These are phyloP conservation scores for Rubia yunnanensis DNA, from an alignment of 257 asterid genomes.

Conservation along the genomic window DNA sequence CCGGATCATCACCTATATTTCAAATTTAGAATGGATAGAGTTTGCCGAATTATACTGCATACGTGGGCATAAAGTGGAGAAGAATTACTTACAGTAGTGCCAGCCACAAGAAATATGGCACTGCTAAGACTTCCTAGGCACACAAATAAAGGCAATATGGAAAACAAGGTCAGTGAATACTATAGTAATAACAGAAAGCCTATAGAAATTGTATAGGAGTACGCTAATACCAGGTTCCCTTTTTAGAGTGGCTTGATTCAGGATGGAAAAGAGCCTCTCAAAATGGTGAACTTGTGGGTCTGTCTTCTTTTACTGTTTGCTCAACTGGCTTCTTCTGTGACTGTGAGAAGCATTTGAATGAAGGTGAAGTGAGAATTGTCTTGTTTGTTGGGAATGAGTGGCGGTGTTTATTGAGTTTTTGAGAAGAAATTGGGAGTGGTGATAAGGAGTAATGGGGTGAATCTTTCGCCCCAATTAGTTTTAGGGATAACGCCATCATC, in stretches of 20 bases:
- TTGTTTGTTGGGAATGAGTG: constrained; percentile 12
- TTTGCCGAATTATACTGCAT: neutral
- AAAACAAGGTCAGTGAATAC: constrained; percentile 6
- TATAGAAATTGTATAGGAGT: neutral
- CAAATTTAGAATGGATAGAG: neutral
- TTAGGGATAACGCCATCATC: constrained; percentile 26
- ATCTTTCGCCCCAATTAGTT: constrained; percentile 22
- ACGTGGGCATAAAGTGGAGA: constrained; percentile 9
- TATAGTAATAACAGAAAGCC: neutral
- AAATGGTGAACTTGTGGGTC: constrained; percentile 21
- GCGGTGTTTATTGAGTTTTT: neutral
- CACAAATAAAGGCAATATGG: constrained; percentile 13
- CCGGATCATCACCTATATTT: too few relatives aligned
- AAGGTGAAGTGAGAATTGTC: constrained; percentile 11
- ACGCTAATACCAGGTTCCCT: constrained; percentile 69
- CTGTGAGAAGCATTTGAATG: constrained; percentile 43
- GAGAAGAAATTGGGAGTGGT: neutral
- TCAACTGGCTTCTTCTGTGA: constrained; percentile 29
- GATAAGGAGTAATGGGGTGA: constrained; percentile 5
- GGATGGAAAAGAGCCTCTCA: constrained; percentile 82
- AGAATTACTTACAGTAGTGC: constrained; percentile 69
- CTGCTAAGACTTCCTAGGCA: constrained; percentile 79
- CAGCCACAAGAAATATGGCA: constrained; percentile 84
- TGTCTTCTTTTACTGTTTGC: constrained; percentile 22
- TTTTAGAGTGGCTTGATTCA: constrained; percentile 61